Conservation (phyloP, 352 stramenopile genomes). For the Globisporangium perplexum region DNA sequence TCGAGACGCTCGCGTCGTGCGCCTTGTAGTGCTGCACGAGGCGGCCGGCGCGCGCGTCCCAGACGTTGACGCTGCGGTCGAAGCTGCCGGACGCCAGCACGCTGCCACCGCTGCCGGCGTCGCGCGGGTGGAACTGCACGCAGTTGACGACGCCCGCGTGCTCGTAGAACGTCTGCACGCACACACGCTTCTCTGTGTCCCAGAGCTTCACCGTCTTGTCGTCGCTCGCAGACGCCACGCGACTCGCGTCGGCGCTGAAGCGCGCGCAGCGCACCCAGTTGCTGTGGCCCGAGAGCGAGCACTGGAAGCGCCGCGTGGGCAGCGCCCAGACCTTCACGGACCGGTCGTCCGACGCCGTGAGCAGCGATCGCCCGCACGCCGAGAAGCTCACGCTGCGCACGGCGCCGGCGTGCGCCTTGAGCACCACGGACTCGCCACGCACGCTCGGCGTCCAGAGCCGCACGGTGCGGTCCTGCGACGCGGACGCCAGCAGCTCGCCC, state of each 20-base stretch:
- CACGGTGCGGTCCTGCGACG: constrained; percentile 88
- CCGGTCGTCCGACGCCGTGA: constrained; percentile 92
- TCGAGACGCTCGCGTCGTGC: constrained; percentile 74
- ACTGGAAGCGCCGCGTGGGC: constrained; percentile 80
- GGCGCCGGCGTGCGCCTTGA: constrained; percentile 51
- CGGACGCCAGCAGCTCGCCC: constrained; percentile 81
- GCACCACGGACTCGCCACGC: constrained; percentile 53
- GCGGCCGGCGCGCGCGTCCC: constrained; percentile 72
- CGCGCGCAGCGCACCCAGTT: constrained; percentile 89
- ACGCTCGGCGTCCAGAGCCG: constrained; percentile 87
- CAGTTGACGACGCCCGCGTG: constrained; percentile 76
- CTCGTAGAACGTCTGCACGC: constrained; percentile 84
- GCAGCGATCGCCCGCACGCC: constrained; percentile 58
- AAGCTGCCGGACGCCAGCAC: constrained; percentile 58
- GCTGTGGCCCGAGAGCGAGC: constrained; percentile 83
- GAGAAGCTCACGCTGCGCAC: constrained; percentile 84
- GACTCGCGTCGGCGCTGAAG: constrained; percentile 71
- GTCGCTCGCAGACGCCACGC: constrained; percentile 78
- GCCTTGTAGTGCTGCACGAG: constrained; percentile 92
- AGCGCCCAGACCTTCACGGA: constrained; percentile 89
- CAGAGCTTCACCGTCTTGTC: constrained; percentile 92
- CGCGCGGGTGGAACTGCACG: constrained; percentile 79
- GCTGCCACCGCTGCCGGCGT: constrained; percentile 50
- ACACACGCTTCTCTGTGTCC: constrained; percentile 80
- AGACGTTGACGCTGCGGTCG: constrained; percentile 76